A percentile compares a stretch with the other conserved stretches of the same genome.
Conservation (phyloP, 257 asterid species). For the Mitragyna speciosa region DNA sequence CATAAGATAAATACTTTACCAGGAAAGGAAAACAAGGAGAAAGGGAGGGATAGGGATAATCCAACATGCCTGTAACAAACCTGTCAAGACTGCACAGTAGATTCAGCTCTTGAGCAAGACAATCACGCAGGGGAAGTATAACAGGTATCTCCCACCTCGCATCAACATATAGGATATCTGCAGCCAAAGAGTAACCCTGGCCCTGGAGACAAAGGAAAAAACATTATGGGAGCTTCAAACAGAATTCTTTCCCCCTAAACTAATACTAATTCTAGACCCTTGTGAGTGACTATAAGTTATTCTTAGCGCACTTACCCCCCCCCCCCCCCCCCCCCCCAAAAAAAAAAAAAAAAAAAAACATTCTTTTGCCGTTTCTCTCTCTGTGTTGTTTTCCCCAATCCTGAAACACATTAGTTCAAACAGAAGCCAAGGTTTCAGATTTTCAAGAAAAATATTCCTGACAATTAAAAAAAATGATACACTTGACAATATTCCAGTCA, state of each 20-base stretch:
- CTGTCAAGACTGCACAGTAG: slow-evolving; percentile 80
- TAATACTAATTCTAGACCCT: not conserved
- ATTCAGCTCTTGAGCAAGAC: slow-evolving; percentile 70
- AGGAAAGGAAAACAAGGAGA: not conserved
- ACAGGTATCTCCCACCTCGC: slow-evolving; percentile 84
- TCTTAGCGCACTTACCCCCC: not conserved
- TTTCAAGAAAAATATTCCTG: not conserved
- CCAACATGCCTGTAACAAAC: slow-evolving; percentile 35
- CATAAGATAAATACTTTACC: not conserved
- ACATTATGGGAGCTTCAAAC: not conserved
- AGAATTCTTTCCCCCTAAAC: not conserved
- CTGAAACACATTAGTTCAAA: not conserved
- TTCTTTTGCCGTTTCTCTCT: not conserved
- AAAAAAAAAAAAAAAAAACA: too few species aligned
- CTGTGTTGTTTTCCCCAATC: not conserved
- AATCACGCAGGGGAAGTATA: slow-evolving; percentile 90
- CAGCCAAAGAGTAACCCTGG: slow-evolving; percentile 84
- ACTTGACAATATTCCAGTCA: not conserved
- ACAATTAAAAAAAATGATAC: not conserved
- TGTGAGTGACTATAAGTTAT: not conserved
- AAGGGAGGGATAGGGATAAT: not conserved
- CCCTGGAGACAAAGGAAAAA: slow-evolving; percentile 51
- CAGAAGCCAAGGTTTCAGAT: not conserved
- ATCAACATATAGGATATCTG: slow-evolving; percentile 88
- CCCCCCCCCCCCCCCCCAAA: not conserved